Conservation (phyloP, 768 basidiomycete genomes). For the Naganishia vishniacii region DNA sequence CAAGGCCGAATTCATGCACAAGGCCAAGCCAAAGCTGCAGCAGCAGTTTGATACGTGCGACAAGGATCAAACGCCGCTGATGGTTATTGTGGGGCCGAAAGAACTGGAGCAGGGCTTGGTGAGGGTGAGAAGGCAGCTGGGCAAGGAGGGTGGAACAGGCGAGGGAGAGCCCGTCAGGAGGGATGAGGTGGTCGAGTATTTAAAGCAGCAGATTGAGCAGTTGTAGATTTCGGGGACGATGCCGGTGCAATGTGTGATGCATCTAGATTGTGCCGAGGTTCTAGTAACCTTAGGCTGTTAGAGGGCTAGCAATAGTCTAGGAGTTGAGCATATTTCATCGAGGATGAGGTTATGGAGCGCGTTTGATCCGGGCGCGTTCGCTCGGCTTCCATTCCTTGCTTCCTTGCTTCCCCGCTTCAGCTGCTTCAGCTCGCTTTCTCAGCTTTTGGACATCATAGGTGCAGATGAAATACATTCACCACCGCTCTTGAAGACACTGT, state of each 20-base stretch:
- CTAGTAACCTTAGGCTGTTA: too few species aligned
- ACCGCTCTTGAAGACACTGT: too few species aligned
- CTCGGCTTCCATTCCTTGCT: too few species aligned
- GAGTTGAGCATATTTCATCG: too few species aligned
- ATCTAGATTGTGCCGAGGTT: background rate
- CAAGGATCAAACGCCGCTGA: constrained; percentile 86
- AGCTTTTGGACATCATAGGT: too few species aligned
- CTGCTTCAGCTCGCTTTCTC: too few species aligned
- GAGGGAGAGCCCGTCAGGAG: constrained; percentile 62
- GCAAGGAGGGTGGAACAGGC: constrained; percentile 59
- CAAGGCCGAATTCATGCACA: constrained; percentile 88
- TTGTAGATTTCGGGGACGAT: background rate
- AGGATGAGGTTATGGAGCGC: too few species aligned
- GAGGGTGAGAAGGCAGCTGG: constrained; percentile 81
- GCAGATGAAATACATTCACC: too few species aligned
- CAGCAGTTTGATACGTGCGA: constrained; percentile 86
- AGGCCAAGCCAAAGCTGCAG: constrained; percentile 80
- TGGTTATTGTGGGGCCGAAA: constrained; percentile 79
- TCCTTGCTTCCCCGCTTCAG: too few species aligned
- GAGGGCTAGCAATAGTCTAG: too few species aligned
- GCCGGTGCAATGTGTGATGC: background rate
- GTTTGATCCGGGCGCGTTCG: too few species aligned
- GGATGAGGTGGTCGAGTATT: constrained; percentile 60
- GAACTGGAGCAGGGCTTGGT: constrained; percentile 80
- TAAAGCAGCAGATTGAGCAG: constrained; percentile 48